Evolutionary conservation across 805 yeast genomes (phyloP).

Genomic region (Pichia nanzhaoensis): DNA sequence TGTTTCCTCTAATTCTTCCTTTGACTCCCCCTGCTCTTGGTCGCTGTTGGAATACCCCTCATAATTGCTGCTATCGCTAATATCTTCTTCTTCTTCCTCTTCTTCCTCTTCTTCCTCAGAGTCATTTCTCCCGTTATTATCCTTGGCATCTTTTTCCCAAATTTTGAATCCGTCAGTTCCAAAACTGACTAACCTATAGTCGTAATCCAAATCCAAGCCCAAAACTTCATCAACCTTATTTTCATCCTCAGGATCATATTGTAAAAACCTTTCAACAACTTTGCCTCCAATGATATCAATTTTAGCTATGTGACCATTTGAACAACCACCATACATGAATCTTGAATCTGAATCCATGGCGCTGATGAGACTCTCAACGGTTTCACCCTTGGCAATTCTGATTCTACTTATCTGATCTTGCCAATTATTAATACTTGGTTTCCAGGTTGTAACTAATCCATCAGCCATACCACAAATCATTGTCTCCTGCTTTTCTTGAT

Average conservation of each 20-base stretch:
- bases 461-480: constrained; percentile 81
- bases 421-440: constrained; percentile 56
- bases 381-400: constrained; percentile 51
- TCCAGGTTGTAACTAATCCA: constrained; percentile 74
- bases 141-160: constrained; percentile 46
- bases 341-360: constrained; percentile 47
- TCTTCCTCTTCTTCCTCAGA: constrained; percentile 16
- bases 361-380: constrained; percentile 64
- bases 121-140: constrained; percentile 27
- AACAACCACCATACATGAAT: constrained; percentile 71
- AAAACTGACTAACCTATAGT: constrained; percentile 71
- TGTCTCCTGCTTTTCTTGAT: constrained; percentile 44
- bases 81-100: constrained; percentile 13
- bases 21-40: constrained; percentile 1
- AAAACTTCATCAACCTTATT: constrained; percentile 67
- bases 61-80: constrained; percentile 12
- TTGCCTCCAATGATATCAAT: constrained; percentile 60
- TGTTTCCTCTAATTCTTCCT: constrained; percentile 1
- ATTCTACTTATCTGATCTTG: constrained; percentile 77
- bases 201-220: constrained; percentile 69
- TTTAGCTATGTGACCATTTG: constrained; percentile 66
- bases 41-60: background rate
- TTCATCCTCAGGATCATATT: constrained; percentile 64
- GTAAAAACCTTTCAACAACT: constrained; percentile 59
- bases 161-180: constrained; percentile 78